phyloP scores from a whole-genome alignment of 257 asterid genomes.

The Vinca minor region DNA sequence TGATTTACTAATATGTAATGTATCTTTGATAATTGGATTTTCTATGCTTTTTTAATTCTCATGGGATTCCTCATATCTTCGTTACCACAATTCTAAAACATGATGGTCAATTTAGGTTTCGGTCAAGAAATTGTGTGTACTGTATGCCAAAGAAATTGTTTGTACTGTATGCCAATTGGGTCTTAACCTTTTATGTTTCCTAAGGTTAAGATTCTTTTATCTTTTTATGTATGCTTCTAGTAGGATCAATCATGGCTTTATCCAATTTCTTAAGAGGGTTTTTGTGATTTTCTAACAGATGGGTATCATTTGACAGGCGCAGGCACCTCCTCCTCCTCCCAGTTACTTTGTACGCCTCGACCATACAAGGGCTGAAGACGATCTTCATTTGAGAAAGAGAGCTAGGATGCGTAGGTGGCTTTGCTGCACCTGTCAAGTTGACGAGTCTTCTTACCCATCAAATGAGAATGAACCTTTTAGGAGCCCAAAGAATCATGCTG shows the following conservation, averaged over 20 bases:
- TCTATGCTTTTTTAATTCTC: too few relatives aligned
- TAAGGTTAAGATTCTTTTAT: too few relatives aligned
- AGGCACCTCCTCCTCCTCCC: slow-evolving; percentile 69
- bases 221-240: too few relatives aligned
- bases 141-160: too few relatives aligned
- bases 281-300: not conserved
- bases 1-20: too few relatives aligned
- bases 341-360: slow-evolving; percentile 54
- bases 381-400: slow-evolving; percentile 47
- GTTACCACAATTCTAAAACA: too few relatives aligned
- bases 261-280: not conserved
- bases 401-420: slow-evolving; percentile 88
- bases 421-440: slow-evolving; percentile 63
- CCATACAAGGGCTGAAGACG: slow-evolving; percentile 39
- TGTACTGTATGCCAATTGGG: too few relatives aligned
- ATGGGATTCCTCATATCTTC: too few relatives aligned
- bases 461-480: slow-evolving; percentile 62
- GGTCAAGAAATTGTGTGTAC: not conserved
- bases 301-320: slow-evolving; percentile 32
- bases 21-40: too few relatives aligned
- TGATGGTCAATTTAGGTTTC: not conserved
- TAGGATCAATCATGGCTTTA: not conserved
- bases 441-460: slow-evolving; percentile 56
- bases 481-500: slow-evolving; percentile 51
- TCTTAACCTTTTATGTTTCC: too few relatives aligned